Conservation (phyloP, 768 basidiomycete genomes). For the Termitomyces sp. region DNA sequence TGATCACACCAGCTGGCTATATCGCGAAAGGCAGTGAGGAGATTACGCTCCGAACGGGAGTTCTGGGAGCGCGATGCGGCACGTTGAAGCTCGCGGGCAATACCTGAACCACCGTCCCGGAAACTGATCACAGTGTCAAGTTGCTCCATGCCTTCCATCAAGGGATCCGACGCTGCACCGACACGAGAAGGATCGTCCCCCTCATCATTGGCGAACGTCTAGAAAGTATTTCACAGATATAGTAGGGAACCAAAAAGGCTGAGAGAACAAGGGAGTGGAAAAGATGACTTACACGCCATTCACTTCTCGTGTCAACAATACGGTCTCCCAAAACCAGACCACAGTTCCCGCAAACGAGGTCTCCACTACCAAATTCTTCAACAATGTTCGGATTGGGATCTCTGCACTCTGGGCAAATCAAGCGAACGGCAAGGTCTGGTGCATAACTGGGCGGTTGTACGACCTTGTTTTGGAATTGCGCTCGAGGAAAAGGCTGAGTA, state of each 20-base stretch:
- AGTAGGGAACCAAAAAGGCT: constrained; percentile 5
- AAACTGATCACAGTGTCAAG: constrained; percentile 94
- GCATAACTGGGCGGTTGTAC: constrained; percentile 58
- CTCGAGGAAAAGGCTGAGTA: constrained; percentile 77
- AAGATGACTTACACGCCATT: constrained; percentile 82
- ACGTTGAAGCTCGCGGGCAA: constrained; percentile 88
- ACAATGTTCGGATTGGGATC: constrained; percentile 91
- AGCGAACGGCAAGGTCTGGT: constrained; percentile 80
- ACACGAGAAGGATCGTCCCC: constrained; percentile 99
- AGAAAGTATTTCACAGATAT: constrained; percentile 13
- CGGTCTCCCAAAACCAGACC: constrained; percentile 94
- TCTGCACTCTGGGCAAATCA: constrained; percentile 94
- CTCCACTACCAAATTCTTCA: constrained; percentile 97
- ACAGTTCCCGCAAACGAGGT: constrained; percentile 92
- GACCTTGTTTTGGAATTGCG: constrained; percentile 47
- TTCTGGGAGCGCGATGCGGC: constrained; percentile 79
- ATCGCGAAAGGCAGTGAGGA: constrained; percentile 84
- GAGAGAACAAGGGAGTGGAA: constrained; percentile 8
- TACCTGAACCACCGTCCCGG: constrained; percentile 89
- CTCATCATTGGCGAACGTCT: constrained; percentile 99
- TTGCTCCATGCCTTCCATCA: constrained; percentile 92
- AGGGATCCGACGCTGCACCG: constrained; percentile 89
- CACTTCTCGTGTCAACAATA: constrained; percentile 95
- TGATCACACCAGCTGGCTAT: constrained; percentile 94
- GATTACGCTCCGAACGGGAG: constrained; percentile 78